These are phyloP conservation scores for Choiromyces venosus DNA, from an alignment of 495 filamentous ascomycete genomes.

Conservation along the genomic window DNA sequence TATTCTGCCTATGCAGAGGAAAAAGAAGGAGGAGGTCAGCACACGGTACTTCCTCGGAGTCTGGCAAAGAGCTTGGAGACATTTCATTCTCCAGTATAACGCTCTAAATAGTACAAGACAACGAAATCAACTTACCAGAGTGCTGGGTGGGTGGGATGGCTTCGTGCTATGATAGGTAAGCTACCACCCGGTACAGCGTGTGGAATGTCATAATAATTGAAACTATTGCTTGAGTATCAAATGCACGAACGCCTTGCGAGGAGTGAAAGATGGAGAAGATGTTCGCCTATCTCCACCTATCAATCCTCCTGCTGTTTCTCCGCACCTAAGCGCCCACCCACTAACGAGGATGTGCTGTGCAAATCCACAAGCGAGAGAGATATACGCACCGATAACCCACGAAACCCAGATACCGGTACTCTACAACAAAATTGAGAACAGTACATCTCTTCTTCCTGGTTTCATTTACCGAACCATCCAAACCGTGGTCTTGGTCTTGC, in stretches of 20 bases:
- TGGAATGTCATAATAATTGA: background rate
- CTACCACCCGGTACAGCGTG: background rate
- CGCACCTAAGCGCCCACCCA: background rate
- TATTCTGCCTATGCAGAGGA: background rate
- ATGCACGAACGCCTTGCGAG: background rate
- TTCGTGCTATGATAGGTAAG: too few relatives aligned
- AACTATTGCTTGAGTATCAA: background rate
- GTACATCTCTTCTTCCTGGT: background rate
- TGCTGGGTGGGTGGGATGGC: too few relatives aligned
- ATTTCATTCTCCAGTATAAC: too few relatives aligned
- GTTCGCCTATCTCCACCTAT: background rate
- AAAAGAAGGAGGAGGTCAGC: background rate
- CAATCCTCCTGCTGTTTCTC: background rate
- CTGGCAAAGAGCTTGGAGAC: too few relatives aligned
- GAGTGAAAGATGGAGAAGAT: background rate
- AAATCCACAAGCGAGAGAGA: background rate
- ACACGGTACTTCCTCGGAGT: background rate
- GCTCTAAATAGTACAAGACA: too few relatives aligned
- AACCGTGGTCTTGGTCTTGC: background rate
- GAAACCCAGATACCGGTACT: background rate
- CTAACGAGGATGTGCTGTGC: background rate
- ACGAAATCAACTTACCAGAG: too few relatives aligned
- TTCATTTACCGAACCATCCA: background rate
- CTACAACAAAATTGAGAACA: background rate
- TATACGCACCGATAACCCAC: background rate